Percentiles rank a stretch among this genome's conserved stretches.
Evolutionary conservation across 306 rosid genomes (phyloP).

Genomic region (Vigna radiata): DNA sequence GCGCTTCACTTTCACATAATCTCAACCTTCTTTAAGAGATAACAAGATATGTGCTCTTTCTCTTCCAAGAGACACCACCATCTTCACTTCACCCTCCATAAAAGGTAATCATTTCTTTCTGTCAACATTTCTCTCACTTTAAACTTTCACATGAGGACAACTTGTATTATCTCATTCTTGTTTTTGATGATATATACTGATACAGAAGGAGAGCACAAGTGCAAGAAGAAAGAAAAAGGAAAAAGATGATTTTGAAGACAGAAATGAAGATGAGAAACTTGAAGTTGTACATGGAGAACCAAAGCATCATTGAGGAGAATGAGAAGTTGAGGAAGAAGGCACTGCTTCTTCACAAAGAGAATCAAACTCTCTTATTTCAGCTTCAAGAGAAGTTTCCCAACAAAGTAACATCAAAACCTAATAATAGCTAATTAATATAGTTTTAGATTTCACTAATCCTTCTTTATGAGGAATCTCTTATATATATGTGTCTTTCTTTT

Average conservation of each 20-base stretch:
- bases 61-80: constrained; percentile 48
- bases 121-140: no score
- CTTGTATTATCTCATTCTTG: no score
- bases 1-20: constrained; percentile 26
- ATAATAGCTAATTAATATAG: not conserved
- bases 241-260: constrained; percentile 34
- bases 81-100: constrained; percentile 55
- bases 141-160: no score
- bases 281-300: constrained; percentile 70
- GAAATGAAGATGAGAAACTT: constrained; percentile 76
- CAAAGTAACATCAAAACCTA: constrained; percentile 30
- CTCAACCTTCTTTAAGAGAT: not conserved
- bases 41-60: constrained; percentile 52
- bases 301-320: constrained; percentile 75
- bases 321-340: constrained; percentile 77
- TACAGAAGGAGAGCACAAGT: constrained; percentile 58
- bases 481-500: not conserved
- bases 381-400: constrained; percentile 56
- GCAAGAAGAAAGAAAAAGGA: constrained; percentile 47
- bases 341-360: constrained; percentile 80
- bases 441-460: constrained; percentile 8
- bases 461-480: not conserved
- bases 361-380: constrained; percentile 64
- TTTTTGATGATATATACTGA: not conserved
- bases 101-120: constrained; percentile 53